Conservation (phyloP, 495 filamentous ascomycete genomes). For the Aspergillus nanangensis region DNA sequence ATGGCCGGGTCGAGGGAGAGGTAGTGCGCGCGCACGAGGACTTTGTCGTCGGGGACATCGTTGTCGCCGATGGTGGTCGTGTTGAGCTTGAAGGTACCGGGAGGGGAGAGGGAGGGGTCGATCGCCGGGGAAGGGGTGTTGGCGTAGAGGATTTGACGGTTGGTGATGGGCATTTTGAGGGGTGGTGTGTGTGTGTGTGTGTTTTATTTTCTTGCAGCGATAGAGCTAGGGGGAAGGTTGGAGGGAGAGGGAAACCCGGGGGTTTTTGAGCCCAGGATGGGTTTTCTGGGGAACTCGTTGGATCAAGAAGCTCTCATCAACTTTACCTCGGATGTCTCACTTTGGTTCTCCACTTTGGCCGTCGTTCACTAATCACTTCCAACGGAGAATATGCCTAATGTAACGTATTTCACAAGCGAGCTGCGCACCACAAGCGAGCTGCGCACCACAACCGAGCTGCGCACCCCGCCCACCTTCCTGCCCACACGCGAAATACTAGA, state of each 20-base stretch:
- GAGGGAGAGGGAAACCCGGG: not conserved
- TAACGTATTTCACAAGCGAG: too few species aligned
- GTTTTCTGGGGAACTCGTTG: not conserved
- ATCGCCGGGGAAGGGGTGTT: conserved; percentile 35
- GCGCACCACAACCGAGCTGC: too few species aligned
- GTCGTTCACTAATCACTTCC: not conserved
- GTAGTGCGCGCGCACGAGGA: conserved; percentile 63
- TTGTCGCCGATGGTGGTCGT: conserved; percentile 39
- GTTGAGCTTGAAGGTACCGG: conserved; percentile 52
- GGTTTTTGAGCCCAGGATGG: not conserved
- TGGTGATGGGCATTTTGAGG: conserved; percentile 29
- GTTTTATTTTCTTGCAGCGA: too few species aligned
- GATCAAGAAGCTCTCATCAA: not conserved
- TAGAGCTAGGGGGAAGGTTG: not conserved
- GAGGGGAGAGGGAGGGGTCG: conserved; percentile 32
- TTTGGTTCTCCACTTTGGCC: not conserved
- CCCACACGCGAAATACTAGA: too few species aligned
- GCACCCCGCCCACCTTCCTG: too few species aligned
- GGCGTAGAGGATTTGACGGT: conserved; percentile 38
- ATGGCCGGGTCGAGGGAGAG: conserved; percentile 81
- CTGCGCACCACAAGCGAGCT: too few species aligned
- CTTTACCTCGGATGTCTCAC: conserved; percentile 2
- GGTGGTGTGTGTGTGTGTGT: not conserved
- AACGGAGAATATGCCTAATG: too few species aligned
- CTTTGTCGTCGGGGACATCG: conserved; percentile 52